Base-by-base conservation (phyloP, 2,329 filamentous ascomycete species). In the Daldinia sp. region DNA sequence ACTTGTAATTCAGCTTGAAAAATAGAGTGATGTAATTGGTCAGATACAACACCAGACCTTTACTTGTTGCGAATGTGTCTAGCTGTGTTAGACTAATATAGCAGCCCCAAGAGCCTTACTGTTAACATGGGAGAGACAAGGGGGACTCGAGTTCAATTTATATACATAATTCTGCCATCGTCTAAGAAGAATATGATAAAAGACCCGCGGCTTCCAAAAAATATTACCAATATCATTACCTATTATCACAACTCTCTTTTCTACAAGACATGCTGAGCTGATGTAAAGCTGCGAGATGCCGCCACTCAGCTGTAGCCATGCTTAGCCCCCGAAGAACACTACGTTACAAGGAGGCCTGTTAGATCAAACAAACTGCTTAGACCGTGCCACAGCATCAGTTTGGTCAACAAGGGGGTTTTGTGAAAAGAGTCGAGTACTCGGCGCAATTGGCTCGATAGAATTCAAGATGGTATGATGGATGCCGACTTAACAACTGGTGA, bases 361-460 rank as follows among this genome's bases (percentile, higher is more conserved):
- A 30, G 51, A 50, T 64, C 60, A 57, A 53, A 54, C 58, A 53
- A 56, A 58, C 41, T 54, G 43, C 37, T 35, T 15, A 43, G 61
- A 45, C 59, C 54, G 64, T 68, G 64, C 61, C 61, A 66, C 65
- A 65, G 30, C 65, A 63, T 65, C 62, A 58, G 32, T 37, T n/a
- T 64, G 49, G 48, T 54, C 45, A 52, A 63, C 58, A 62, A 62
- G 60, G 60, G 48, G 25, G 25, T 23, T 47, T 56, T 43, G 52
- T 29, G 25, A 50, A 58, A 48, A 47, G 27, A 52, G 45, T 58
- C 35, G 37, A 53, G 15, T 29, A 19, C 45, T 23, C 9, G 34
- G 41, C 19, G 52, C 61, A 55, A 68, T 68, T 68, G 66, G 66
- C 57, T 45, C 54, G 35, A 27, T 57, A 60, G 37, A 51, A 63